Conservation (phyloP, 208 protist species). For the Trypanosoma conorhini region DNA sequence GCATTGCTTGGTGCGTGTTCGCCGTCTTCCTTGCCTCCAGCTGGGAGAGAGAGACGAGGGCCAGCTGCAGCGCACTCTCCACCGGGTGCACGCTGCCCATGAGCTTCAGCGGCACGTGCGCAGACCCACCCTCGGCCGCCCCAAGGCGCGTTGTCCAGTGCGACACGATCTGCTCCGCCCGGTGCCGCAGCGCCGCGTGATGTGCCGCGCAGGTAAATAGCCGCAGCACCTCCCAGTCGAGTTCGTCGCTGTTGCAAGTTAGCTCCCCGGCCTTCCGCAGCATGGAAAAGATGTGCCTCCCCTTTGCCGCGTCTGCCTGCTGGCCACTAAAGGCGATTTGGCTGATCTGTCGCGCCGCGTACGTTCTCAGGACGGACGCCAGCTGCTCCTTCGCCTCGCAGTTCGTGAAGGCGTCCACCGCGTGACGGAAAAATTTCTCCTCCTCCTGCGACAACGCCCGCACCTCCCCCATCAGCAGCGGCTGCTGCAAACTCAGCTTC, state of each 20-base stretch:
- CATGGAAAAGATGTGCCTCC: slow-evolving; percentile 39
- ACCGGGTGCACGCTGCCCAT: slow-evolving; percentile 7
- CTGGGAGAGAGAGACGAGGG: slow-evolving; percentile 19
- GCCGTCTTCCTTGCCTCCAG: slow-evolving; percentile 15
- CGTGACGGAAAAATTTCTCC: slow-evolving; percentile 44
- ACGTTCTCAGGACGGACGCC: slow-evolving; percentile 41
- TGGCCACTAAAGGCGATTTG: slow-evolving; percentile 31
- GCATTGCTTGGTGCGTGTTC: slow-evolving; percentile 19
- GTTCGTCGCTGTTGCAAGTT: slow-evolving; percentile 7
- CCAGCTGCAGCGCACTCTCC: slow-evolving; percentile 22
- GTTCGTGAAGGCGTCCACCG: slow-evolving; percentile 55
- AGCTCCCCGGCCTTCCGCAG: slow-evolving; percentile 43
- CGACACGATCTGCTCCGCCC: slow-evolving; percentile 32
- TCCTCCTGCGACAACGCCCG: slow-evolving; percentile 46
- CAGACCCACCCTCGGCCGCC: background rate
- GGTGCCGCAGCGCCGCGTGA: slow-evolving; percentile 32
- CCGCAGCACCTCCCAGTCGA: slow-evolving; percentile 65
- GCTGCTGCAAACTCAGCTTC: slow-evolving; percentile 34
- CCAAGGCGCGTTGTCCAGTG: slow-evolving; percentile 15
- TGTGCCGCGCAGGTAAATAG: slow-evolving; percentile 44
- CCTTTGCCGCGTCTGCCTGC: slow-evolving; percentile 31
- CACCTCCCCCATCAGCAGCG: slow-evolving; percentile 45
- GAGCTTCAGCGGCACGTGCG: slow-evolving; percentile 1
- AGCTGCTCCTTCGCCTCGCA: slow-evolving; percentile 35
- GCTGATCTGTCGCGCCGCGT: slow-evolving; percentile 47